These are phyloP conservation scores for Hanseniaspora clermontiae DNA, from an alignment of 805 yeast species.

Conservation along the genomic window DNA sequence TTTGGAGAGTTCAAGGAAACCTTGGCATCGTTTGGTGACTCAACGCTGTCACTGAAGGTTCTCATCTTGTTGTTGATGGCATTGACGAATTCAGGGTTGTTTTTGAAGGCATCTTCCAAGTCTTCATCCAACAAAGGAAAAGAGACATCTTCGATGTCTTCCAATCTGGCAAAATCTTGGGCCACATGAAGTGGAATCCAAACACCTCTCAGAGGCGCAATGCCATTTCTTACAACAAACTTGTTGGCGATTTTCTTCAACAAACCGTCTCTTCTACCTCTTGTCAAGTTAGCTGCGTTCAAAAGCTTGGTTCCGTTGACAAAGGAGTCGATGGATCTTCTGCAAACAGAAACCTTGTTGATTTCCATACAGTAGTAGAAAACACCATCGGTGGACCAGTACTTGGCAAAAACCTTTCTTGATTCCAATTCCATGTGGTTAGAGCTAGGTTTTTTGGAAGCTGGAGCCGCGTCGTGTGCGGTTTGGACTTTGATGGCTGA, in stretches of 20 bases:
- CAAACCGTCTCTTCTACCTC: constrained; percentile 78
- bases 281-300: constrained; percentile 76
- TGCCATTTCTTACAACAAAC: constrained; percentile 74
- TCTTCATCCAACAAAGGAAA: constrained; percentile 65
- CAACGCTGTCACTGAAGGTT: neutral
- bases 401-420: constrained; percentile 59
- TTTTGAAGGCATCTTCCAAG: constrained; percentile 39
- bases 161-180: constrained; percentile 65
- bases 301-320: constrained; percentile 73
- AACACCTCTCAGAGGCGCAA: constrained; percentile 79
- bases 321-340: constrained; percentile 77
- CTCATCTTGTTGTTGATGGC: constrained; percentile 2
- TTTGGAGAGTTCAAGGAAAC: neutral
- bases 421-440: constrained; percentile 15
- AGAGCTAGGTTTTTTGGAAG: neutral
- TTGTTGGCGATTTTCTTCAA: constrained; percentile 63
- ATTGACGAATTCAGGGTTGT: constrained; percentile 20
- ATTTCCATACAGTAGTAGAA: constrained; percentile 78
- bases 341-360: constrained; percentile 63
- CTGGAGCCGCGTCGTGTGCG: neutral
- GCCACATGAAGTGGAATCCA: constrained; percentile 86
- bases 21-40: neutral
- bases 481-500: neutral
- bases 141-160: constrained; percentile 54
- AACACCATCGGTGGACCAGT: constrained; percentile 84